Conservation (phyloP, 371 early-diverging fungal genomes). For the Mucor circinelloides region DNA sequence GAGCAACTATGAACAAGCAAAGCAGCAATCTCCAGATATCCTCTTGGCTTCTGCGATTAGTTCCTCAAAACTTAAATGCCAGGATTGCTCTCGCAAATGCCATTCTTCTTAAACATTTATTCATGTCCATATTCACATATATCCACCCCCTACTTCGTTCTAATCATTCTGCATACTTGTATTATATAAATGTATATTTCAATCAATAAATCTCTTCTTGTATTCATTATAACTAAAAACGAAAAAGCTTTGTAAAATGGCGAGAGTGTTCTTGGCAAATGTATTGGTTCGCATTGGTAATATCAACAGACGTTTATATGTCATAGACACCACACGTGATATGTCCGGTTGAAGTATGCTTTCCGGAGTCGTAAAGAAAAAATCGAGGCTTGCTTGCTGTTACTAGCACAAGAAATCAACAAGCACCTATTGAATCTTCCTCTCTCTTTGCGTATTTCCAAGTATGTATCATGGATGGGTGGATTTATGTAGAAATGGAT, state of each 20-base stretch:
- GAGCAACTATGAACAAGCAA: conserved; percentile 8
- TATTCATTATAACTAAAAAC: neutral
- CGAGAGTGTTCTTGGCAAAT: neutral
- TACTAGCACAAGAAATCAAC: conserved; percentile 11
- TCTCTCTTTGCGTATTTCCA: conserved; percentile 31
- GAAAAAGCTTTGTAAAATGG: neutral
- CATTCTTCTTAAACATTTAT: neutral
- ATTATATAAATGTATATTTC: neutral
- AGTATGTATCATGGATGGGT: conserved; percentile 16
- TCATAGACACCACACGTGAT: neutral
- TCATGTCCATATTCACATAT: neutral
- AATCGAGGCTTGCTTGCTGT: conserved; percentile 1
- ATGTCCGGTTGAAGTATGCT: neutral
- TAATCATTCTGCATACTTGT: conserved; percentile 5
- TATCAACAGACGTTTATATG: neutral
- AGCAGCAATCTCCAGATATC: neutral
- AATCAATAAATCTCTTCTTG: neutral
- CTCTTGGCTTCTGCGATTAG: neutral
- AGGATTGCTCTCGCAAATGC: conserved; percentile 27
- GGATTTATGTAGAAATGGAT: neutral
- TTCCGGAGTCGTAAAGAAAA: neutral
- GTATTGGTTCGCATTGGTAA: neutral
- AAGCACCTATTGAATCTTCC: conserved; percentile 21
- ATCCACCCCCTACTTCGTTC: neutral
- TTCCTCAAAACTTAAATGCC: conserved; percentile 16